These are phyloP conservation scores for Acephala macrosclerotiorum DNA, from an alignment of 2,329 filamentous ascomycete species.

Conservation along the genomic window DNA sequence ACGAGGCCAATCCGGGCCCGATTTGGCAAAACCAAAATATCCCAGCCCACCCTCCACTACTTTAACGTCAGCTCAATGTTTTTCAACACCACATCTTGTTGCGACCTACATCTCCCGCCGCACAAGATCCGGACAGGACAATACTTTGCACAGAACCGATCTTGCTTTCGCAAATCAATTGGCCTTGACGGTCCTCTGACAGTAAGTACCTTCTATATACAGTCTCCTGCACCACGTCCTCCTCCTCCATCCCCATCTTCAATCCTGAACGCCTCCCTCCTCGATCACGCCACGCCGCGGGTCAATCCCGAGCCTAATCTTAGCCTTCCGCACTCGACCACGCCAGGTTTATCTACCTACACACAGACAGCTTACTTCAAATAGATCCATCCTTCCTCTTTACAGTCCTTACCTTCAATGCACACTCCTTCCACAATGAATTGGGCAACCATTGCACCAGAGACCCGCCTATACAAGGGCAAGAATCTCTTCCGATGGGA, in stretches of 20 bases:
- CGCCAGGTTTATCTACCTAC: not conserved
- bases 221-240: not conserved
- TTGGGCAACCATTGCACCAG: conserved; percentile 39
- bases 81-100: not conserved
- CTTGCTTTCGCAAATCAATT: conserved; percentile 9
- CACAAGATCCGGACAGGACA: not conserved
- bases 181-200: not conserved
- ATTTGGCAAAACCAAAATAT: conserved; percentile 11
- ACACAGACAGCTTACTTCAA: conserved; percentile 10
- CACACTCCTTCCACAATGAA: conserved; percentile 31
- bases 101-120: not conserved
- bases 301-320: not conserved
- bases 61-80: not conserved
- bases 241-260: not conserved
- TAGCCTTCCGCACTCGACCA: not conserved
- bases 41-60: not conserved
- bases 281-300: not conserved
- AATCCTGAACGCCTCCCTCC: not conserved
- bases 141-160: not conserved
- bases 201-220: not conserved
- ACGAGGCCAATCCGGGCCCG: conserved; percentile 5
- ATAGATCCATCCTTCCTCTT: conserved; percentile 11
- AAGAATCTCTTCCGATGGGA: conserved; percentile 43
- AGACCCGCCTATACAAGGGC: conserved; percentile 41
- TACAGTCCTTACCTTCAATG: not conserved